Evolutionary conservation across 768 basidiomycete species (phyloP).

Genomic region (Amanita thiersii): DNA sequence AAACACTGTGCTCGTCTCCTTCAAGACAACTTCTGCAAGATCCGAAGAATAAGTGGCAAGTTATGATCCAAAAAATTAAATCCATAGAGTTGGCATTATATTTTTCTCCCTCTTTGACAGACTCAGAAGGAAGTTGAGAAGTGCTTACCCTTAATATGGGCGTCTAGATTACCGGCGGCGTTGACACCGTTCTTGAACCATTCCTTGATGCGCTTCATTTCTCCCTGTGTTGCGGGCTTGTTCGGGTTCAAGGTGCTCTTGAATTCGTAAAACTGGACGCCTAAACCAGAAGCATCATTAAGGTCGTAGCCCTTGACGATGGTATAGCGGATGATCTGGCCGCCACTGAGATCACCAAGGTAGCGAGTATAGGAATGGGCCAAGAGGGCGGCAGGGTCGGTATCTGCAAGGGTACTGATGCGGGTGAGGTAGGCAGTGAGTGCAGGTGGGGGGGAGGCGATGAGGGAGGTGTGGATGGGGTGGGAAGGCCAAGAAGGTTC

Average conservation of each 20-base stretch:
- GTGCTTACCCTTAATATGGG: not conserved
- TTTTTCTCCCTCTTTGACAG: not conserved
- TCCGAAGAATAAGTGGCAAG: too few species aligned
- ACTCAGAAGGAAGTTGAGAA: conserved; percentile 1
- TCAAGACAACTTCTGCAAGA: too few species aligned
- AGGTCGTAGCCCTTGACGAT: conserved; percentile 64
- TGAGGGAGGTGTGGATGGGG: conserved; percentile 40
- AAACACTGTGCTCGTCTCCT: too few species aligned
- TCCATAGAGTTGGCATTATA: too few species aligned
- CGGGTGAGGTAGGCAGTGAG: conserved; percentile 47
- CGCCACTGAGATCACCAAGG: conserved; percentile 74
- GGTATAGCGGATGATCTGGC: conserved; percentile 57
- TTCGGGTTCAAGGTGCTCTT: conserved; percentile 40
- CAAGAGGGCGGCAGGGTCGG: conserved; percentile 33
- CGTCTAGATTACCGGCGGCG: conserved; percentile 22
- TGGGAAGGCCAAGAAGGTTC: conserved; percentile 48
- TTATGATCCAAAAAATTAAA: too few species aligned
- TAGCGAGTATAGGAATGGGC: conserved; percentile 82
- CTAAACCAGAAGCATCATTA: conserved; percentile 40
- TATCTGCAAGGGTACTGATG: conserved; percentile 36
- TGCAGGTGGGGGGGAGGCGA: conserved; percentile 35
- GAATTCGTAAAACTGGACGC: conserved; percentile 64
- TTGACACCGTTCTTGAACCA: conserved; percentile 58
- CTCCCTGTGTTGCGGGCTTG: conserved; percentile 40
- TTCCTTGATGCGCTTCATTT: conserved; percentile 68